Evolutionary conservation across 2,329 filamentous ascomycete species (phyloP), one percentile per base, ranked within the genome.

Genomic region (Torrubiella hemipterigena): DNA sequence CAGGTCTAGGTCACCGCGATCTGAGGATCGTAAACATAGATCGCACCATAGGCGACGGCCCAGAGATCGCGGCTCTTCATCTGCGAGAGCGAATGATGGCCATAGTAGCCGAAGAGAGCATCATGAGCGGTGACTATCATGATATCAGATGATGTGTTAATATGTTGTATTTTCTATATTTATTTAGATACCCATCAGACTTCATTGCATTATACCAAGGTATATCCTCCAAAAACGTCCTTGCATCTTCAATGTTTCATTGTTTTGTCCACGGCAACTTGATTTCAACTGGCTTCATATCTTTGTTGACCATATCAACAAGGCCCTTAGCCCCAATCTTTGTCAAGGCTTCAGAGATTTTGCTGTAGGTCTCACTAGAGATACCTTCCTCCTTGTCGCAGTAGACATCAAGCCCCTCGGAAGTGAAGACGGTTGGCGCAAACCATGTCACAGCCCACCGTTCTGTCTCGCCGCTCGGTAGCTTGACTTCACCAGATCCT

Each of bases 361-460:
- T 61, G 30, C 54, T 57, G 23, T 76, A 63, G 32, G 74, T 71
- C 48, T 60, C 66, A 34, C 67, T 57, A 33, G 63, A 67, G 39
- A 84, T 40, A 0, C 81, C 80, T 38, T 66, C 68, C 31, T 56
- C 65, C 12, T 67, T 62, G 42, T 80, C 66, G 27, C 73, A 76
- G 52, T 89, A 91, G 8, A 93, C 55, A 55, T 93, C 85, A 18
- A 93, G 47, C 0, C 85, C 85, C 34, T 84, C 81, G 39, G 80
- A 79, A 6, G 84, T 91, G 44, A 93, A 93, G 27, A 87, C 43
- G 16, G 82, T 93, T 47, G 81, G 77, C 39, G 78, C 77, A 53
- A 93, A 93, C 66, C 79, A 89, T 5, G 82, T 93, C 11, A 93
- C 81, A 2, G 72, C 74, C 81, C 82, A 93, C 43, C 67, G 65